Evolutionary conservation across 345 rosid species (phyloP), one percentile per base, ranked within the genome.

Genomic region (Populus deltoides): DNA sequence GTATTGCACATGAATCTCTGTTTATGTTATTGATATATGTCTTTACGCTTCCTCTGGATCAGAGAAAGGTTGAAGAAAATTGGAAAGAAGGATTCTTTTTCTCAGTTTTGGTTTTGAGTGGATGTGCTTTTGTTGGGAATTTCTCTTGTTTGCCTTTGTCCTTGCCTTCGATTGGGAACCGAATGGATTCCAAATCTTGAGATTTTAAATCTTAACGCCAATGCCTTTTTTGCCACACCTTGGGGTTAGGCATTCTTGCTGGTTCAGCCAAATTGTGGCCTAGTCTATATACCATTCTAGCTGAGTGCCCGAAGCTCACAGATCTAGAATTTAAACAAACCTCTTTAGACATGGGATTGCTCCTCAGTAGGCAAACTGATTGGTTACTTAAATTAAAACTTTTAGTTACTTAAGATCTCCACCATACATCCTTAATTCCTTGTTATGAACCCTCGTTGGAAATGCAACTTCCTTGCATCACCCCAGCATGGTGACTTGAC

Each of bases 31-130:
- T 7, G 53, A 27, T 6, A 31, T 45, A 8, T 66, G 71, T 71
- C 85, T 84, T 87, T 83, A 80, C 78, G 84, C 87, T 83, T 83
- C 82, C 81, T 78, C 63, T 80, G 85, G 85, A 84, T 82, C 70
- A 39, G 59, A 78, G 77, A 85, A 84, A 80, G 75, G 66, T 57
- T 76, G 57, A 6, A 47, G 36, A 77, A 76, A 78, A 25, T 13
- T 29, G 29, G 72, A 74, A 73, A 70, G 51, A 72, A 31, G 55
- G 43, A 81, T 75, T 85, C 83, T 82, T 79, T 71, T 51, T 57
- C 68, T 43, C 71, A 27, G 45, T 71, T 84, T 79, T 79, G 78
- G 74, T 35, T 53, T 61, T 43, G 61, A 78, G 33, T 80, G 72
- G 68, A 73, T 62, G 75, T 78, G 83, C 80, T 75, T 79, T 83